Percentiles rank a stretch among this genome's conserved stretches.
These are phyloP conservation scores for Backusella luteola DNA, from an alignment of 192 early-diverging fungal genomes.

Conservation along the genomic window DNA sequence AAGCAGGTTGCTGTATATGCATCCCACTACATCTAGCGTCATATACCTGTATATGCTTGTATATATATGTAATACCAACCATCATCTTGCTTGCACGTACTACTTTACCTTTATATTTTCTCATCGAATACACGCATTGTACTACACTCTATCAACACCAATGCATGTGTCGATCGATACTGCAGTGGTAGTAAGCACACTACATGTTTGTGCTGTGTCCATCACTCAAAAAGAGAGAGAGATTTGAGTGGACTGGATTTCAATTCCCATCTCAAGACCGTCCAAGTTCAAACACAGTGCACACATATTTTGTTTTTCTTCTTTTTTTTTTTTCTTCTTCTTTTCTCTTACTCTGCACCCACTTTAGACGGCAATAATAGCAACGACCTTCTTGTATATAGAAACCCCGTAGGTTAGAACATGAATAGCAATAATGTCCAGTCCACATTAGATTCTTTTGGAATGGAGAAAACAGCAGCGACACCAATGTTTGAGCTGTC, in stretches of 20 bases:
- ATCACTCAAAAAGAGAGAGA: background rate
- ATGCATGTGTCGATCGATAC: background rate
- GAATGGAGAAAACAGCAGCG: slow-evolving; percentile 11
- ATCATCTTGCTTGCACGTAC: too few species aligned
- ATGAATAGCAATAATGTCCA: slow-evolving; percentile 8
- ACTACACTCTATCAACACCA: too few species aligned
- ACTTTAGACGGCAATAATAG: slow-evolving; percentile 8
- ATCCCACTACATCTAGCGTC: background rate
- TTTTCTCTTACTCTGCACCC: background rate
- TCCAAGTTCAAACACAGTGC: slow-evolving; percentile 4
- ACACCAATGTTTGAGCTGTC: slow-evolving; percentile 51
- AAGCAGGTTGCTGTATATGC: background rate
- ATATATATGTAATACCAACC: too few species aligned
- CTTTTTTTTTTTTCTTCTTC: background rate
- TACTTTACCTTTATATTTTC: too few species aligned
- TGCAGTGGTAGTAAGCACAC: background rate
- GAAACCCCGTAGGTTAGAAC: slow-evolving; percentile 1
- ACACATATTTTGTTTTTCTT: background rate
- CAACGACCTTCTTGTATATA: background rate
- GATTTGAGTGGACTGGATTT: background rate
- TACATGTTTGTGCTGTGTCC: background rate
- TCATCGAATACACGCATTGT: too few species aligned
- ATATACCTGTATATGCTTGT: too few species aligned
- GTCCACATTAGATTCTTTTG: slow-evolving; percentile 10
- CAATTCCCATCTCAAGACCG: background rate